Evolutionary conservation across 805 yeast genomes (phyloP), one percentile per base, ranked within the genome.

Genomic region (Sungouiozyma intestinalis): DNA sequence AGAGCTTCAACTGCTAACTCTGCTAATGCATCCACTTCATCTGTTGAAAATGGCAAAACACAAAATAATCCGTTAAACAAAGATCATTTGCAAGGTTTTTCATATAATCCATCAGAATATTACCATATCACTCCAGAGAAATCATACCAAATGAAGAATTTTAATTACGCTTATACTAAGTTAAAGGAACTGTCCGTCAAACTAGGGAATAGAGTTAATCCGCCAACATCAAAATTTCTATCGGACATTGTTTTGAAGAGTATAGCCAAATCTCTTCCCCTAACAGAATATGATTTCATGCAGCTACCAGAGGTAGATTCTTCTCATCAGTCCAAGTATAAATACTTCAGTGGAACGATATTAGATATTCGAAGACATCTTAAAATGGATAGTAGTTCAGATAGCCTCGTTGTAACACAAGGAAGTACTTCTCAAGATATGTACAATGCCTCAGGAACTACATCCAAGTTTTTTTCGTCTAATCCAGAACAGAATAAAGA

Each of bases 251-350:
- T 54, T 2, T 35, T 60, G 11, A 53, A 45, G 41, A 53, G 51
- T 36, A 42, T 57, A 3, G 61, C 63, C 1, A 48, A 46, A 15
- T 35, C 43, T 11, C 38, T 60, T 14, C 65, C 65, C 2, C 42
- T 44, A 4, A 45, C 53, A 3, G 53, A 51, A 17, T 52, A 46
- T 2, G 61, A 55, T 32, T 59, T 56, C 42, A 31, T 45, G 4
- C 45, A 44, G 3, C 33, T 60, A 4, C 49, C 51, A 13, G 54
- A 45, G 13, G 45, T 50, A 9, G 47, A 45, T 7, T 51, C 46
- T 14, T 44, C 32, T 9, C 55, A 53, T 18, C 43, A 48, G 7
- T 50, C 48, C 14, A 51, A 52, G 32, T 60, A 47, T 27, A 53
- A 47, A 27, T 50, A 49, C 36, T 49, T 60, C 20, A 55, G 50